Conservation (phyloP, 768 basidiomycete genomes). For the Leccinum barrowsii region DNA sequence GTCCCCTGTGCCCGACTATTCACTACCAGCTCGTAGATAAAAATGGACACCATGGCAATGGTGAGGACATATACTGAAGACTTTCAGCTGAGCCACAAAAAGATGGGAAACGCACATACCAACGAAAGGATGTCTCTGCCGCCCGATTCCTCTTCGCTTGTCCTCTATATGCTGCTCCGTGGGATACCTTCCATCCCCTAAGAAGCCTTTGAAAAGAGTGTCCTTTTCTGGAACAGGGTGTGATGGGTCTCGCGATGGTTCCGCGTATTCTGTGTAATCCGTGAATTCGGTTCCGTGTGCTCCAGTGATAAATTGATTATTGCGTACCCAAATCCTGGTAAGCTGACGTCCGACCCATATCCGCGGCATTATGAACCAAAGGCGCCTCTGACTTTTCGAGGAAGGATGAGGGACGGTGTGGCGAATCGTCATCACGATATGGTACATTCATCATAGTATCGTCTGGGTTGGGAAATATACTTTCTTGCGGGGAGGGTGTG, state of each 20-base stretch:
- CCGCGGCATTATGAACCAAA: conserved; percentile 47
- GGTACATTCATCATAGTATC: conserved; percentile 7
- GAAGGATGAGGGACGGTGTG: conserved; percentile 11
- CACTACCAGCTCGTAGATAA: conserved; percentile 82
- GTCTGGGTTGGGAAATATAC: background rate
- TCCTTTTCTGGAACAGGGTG: conserved; percentile 38
- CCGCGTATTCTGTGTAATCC: conserved; percentile 55
- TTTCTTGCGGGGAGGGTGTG: conserved; percentile 14
- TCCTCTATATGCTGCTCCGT: conserved; percentile 81
- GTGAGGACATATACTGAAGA: conserved; percentile 60
- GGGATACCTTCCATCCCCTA: conserved; percentile 54
- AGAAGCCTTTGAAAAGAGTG: conserved; percentile 38
- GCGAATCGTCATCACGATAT: conserved; percentile 26
- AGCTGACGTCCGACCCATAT: conserved; percentile 34
- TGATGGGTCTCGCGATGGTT: conserved; percentile 37
- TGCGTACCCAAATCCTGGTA: conserved; percentile 55
- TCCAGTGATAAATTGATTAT: background rate
- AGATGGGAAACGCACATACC: conserved; percentile 43
- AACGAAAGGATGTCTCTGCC: conserved; percentile 75
- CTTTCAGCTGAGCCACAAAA: conserved; percentile 1
- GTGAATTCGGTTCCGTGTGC: background rate
- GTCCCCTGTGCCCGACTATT: conserved; percentile 76
- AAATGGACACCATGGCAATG: conserved; percentile 62
- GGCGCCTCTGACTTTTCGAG: conserved; percentile 29
- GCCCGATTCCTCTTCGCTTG: conserved; percentile 80